Percentiles rank a stretch among this genome's conserved stretches.
Conservation (phyloP, 345 rosid species). For the Eucalyptus pauciflora region DNA sequence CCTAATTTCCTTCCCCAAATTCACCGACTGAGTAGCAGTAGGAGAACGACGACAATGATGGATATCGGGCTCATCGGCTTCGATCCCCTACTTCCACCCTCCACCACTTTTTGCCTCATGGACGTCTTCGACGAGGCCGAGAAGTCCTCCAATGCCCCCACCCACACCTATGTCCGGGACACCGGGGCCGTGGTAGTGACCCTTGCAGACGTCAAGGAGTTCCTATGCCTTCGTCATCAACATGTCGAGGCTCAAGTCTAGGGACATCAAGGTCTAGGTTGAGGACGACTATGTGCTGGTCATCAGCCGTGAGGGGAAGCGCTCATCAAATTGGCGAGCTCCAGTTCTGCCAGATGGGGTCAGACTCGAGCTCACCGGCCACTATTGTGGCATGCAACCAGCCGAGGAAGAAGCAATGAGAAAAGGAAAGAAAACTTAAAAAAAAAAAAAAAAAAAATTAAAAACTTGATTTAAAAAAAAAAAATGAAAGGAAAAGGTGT, state of each 20-base stretch:
- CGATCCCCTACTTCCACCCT: not conserved
- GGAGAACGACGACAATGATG: not conserved
- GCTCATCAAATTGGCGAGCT: not conserved
- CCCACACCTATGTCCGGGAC: slow-evolving; percentile 37
- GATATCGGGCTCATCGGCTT: not conserved
- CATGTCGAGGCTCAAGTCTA: slow-evolving; percentile 72
- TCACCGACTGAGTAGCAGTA: fast-evolving
- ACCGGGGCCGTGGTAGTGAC: slow-evolving; percentile 72
- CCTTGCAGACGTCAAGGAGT: slow-evolving; percentile 61
- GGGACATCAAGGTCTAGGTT: slow-evolving; percentile 52
- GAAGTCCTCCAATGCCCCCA: slow-evolving; percentile 11
- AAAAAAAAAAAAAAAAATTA: no score
- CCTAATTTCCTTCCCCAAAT: not conserved
- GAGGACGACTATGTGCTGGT: slow-evolving; percentile 57
- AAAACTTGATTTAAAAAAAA: fast-evolving
- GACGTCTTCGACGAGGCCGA: not conserved
- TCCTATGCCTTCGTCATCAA: slow-evolving; percentile 49
- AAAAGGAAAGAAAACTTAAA: no score
- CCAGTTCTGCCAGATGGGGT: no score
- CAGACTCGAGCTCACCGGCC: no score
- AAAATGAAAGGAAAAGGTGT: no score
- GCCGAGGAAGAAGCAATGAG: no score
- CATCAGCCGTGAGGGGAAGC: slow-evolving; percentile 45
- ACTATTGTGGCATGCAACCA: not conserved
- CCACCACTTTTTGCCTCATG: not conserved